Conservation (phyloP, 2,329 filamentous ascomycete species). For the Colletotrichum sp. region DNA sequence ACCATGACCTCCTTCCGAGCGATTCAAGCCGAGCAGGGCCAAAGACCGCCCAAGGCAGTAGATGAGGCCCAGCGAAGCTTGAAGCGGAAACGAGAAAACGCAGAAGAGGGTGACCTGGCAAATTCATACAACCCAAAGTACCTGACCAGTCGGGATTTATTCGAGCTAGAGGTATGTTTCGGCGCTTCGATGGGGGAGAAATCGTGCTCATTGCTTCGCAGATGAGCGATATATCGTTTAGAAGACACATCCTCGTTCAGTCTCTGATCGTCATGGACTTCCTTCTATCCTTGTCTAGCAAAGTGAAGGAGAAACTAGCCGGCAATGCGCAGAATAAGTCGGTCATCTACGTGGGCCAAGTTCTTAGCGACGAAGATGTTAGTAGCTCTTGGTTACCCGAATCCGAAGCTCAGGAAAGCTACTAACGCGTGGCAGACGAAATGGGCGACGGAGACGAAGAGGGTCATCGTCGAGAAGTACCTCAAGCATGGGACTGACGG, state of each 20-base stretch:
- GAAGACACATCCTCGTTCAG: slow-evolving; percentile 93
- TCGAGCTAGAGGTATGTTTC: slow-evolving; percentile 83
- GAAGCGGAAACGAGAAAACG: slow-evolving; percentile 73
- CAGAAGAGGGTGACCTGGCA: slow-evolving; percentile 58
- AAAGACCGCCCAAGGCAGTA: slow-evolving; percentile 52
- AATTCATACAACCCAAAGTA: slow-evolving; percentile 96
- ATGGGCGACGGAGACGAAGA: slow-evolving; percentile 84
- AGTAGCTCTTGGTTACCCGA: slow-evolving; percentile 36
- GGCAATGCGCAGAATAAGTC: slow-evolving; percentile 79
- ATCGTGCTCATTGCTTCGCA: slow-evolving; percentile 39
- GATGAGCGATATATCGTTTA: slow-evolving; percentile 93
- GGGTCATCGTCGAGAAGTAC: slow-evolving; percentile 79
- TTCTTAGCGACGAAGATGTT: slow-evolving; percentile 82
- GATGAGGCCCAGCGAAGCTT: slow-evolving; percentile 69
- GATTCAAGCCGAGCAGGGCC: slow-evolving; percentile 54
- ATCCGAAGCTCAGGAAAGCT: neutral
- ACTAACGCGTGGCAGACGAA: slow-evolving; percentile 60
- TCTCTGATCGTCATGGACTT: slow-evolving; percentile 95
- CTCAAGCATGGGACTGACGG: slow-evolving; percentile 82
- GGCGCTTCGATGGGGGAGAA: neutral
- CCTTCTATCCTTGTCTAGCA: slow-evolving; percentile 84
- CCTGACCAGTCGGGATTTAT: slow-evolving; percentile 94
- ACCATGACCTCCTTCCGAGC: slow-evolving; percentile 61
- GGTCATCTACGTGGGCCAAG: slow-evolving; percentile 80
- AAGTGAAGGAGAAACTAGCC: slow-evolving; percentile 79